A percentile compares a stretch with the other conserved stretches of the same genome.
Conservation (phyloP, 2,329 filamentous ascomycete species). For the Neofusicoccum ribis region DNA sequence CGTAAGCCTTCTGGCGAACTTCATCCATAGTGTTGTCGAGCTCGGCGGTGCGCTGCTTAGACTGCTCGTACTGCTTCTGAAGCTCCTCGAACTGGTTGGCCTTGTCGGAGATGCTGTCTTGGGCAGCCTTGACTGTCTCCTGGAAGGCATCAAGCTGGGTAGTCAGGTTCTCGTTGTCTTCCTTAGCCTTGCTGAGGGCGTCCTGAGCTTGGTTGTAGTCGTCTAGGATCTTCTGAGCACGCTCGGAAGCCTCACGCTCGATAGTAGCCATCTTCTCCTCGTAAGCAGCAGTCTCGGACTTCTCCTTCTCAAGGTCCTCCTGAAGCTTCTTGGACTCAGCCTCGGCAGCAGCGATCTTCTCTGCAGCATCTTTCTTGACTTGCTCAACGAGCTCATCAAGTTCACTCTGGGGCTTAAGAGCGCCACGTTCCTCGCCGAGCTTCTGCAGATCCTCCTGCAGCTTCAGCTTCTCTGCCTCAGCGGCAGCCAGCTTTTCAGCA, state of each 20-base stretch:
- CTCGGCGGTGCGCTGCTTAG: constrained; percentile 3
- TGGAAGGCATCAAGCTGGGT: constrained; percentile 13
- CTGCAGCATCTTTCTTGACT: constrained; percentile 6
- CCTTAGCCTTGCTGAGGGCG: not conserved
- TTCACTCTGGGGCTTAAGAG: constrained; percentile 5
- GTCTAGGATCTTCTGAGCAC: not conserved
- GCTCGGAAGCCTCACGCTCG: constrained; percentile 13
- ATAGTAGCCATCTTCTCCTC: constrained; percentile 10
- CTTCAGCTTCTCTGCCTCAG: constrained; percentile 4
- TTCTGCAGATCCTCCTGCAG: not conserved
- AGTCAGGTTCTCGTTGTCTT: constrained; percentile 4
- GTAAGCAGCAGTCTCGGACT: not conserved
- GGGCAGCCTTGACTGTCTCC: constrained; percentile 9
- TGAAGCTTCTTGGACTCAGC: constrained; percentile 2
- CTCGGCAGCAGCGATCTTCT: constrained; percentile 16
- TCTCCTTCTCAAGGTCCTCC: constrained; percentile 7
- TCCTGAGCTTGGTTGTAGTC: constrained; percentile 10
- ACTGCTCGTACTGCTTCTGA: constrained; percentile 14
- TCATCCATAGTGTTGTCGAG: constrained; percentile 10
- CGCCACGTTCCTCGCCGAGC: constrained; percentile 3
- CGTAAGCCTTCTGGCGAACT: not conserved
- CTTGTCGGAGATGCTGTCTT: constrained; percentile 11
- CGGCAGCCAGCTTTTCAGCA: constrained; percentile 5
- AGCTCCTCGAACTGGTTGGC: constrained; percentile 8
- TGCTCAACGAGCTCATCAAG: constrained; percentile 12